A percentile compares a stretch with the other conserved stretches of the same genome.
Evolutionary conservation across 1,284 basidiomycete species (phyloP).

Genomic region (Earliella scabrosa): DNA sequence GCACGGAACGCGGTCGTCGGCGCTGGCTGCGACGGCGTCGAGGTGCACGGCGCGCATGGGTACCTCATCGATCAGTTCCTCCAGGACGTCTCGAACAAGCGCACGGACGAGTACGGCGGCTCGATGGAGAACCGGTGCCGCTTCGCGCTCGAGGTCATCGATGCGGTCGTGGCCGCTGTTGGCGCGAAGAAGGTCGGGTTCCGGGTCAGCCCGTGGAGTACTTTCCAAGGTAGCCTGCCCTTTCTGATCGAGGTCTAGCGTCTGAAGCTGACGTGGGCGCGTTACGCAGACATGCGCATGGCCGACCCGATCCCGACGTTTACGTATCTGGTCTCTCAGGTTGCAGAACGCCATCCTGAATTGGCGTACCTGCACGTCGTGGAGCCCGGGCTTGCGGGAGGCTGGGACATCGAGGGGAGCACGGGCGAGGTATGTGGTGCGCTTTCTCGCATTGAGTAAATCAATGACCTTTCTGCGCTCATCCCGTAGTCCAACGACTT

Average conservation of each 20-base stretch:
- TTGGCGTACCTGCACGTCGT: constrained; percentile 55
- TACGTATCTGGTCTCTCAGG: constrained; percentile 32
- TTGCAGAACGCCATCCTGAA: constrained; percentile 38
- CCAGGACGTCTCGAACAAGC: constrained; percentile 46
- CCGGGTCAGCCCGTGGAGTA: constrained; percentile 55
- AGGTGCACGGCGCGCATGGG: constrained; percentile 39
- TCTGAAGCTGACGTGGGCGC: not conserved
- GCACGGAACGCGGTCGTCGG: constrained; percentile 28
- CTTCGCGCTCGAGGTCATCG: constrained; percentile 52
- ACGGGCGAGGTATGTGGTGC: not conserved
- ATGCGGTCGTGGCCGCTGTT: constrained; percentile 43
- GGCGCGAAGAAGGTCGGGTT: constrained; percentile 47
- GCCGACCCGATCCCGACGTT: constrained; percentile 43
- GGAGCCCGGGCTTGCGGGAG: constrained; percentile 34
- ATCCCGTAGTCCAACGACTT: constrained; percentile 34
- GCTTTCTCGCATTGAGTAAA: too few relatives aligned
- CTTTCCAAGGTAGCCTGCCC: constrained; percentile 32
- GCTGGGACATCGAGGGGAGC: constrained; percentile 6
- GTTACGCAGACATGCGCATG: constrained; percentile 34
- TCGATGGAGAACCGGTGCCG: constrained; percentile 51
- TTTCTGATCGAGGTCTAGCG: too few relatives aligned
- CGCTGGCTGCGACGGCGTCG: constrained; percentile 39
- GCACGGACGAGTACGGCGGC: constrained; percentile 62
- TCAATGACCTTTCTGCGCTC: too few relatives aligned
- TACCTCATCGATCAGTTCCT: constrained; percentile 44